A percentile compares a stretch with the other conserved stretches of the same genome.
These are phyloP conservation scores for Eucalyptus curtisii DNA, from an alignment of 345 rosid species.

Conservation along the genomic window DNA sequence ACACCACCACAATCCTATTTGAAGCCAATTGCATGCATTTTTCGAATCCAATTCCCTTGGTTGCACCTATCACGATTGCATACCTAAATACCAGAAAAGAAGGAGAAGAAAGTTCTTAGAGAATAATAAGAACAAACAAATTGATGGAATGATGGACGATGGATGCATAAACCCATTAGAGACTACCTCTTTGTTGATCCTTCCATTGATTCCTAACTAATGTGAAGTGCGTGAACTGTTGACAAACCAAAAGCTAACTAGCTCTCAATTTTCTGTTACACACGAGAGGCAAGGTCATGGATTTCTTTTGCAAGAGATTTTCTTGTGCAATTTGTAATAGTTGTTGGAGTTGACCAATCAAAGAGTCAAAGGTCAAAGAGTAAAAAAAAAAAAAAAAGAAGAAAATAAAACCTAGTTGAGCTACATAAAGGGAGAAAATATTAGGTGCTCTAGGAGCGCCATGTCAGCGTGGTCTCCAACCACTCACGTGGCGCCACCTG, in stretches of 20 bases:
- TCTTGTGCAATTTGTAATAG: background rate
- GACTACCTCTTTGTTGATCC: background rate
- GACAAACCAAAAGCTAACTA: background rate
- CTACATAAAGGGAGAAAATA: no score
- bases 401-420: no score
- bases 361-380: no score
- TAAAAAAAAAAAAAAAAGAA: no score
- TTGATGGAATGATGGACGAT: background rate
- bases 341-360: no score
- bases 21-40: constrained; percentile 7
- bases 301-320: background rate
- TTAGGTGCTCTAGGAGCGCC: no score
- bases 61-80: background rate
- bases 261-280: background rate
- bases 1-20: background rate
- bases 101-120: background rate
- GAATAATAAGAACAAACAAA: background rate
- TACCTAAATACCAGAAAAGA: background rate
- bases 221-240: background rate
- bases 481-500: no score
- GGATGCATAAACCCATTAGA: background rate
- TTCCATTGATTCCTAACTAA: background rate
- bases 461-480: no score
- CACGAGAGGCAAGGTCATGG: background rate
- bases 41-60: background rate